Conservation (phyloP, 371 early-diverging fungal genomes). For the Haplosporangium sp. region DNA sequence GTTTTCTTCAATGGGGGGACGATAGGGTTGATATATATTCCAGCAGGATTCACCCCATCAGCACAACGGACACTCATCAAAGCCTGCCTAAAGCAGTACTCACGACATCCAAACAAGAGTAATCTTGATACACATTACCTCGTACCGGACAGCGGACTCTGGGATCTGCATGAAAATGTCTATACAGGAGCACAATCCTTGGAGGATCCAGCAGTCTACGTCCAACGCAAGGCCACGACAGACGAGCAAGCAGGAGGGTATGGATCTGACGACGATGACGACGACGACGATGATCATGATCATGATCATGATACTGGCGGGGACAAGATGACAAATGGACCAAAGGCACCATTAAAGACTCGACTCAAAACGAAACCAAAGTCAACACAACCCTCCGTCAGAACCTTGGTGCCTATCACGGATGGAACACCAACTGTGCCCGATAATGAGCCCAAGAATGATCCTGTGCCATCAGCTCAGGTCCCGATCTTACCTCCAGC, state of each 20-base stretch:
- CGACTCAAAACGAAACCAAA: conserved; percentile 19
- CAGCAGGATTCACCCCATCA: conserved; percentile 72
- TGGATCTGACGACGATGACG: conserved; percentile 37
- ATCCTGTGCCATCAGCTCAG: conserved; percentile 57
- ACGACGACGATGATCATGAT: conserved; percentile 24
- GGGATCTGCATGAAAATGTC: conserved; percentile 65
- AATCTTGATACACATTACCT: conserved; percentile 88
- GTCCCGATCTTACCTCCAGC: conserved; percentile 58
- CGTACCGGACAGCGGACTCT: conserved; percentile 75
- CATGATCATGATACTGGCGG: conserved; percentile 3
- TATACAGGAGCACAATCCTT: conserved; percentile 36
- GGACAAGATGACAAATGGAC: neutral
- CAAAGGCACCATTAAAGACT: conserved; percentile 2
- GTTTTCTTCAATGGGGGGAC: neutral
- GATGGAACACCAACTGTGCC: conserved; percentile 26
- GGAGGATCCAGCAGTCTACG: conserved; percentile 43
- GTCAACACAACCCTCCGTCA: conserved; percentile 20
- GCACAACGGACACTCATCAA: conserved; percentile 75
- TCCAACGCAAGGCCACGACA: conserved; percentile 41
- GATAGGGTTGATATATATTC: conserved; percentile 80
- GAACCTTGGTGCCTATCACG: conserved; percentile 34
- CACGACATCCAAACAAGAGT: conserved; percentile 79
- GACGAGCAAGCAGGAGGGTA: conserved; percentile 40
- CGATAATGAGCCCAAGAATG: conserved; percentile 33
- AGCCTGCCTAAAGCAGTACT: conserved; percentile 73